Conservation (phyloP, 75 land plant species). For the Adiantum capillusveneris region DNA sequence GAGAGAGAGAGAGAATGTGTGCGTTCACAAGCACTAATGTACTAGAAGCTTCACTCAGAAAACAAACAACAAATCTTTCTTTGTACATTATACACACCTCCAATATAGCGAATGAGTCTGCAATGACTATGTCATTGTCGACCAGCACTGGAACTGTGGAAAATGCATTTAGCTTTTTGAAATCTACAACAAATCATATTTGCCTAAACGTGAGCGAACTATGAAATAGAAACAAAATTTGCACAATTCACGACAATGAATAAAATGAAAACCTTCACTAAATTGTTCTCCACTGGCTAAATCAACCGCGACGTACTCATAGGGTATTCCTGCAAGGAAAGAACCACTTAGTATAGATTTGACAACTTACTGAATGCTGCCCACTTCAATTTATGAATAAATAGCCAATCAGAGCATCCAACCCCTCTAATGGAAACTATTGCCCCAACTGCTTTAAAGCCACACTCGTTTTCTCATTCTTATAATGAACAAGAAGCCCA, state of each 20-base stretch:
- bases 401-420: too few relatives aligned
- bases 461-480: too few relatives aligned
- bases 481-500: too few relatives aligned
- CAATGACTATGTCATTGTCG: slow-evolving; percentile 33
- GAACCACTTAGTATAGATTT: not conserved
- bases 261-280: slow-evolving; percentile 29
- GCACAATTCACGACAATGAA: not conserved
- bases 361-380: too few relatives aligned
- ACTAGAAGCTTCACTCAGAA: too few relatives aligned
- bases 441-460: too few relatives aligned
- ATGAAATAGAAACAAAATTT: not conserved
- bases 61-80: too few relatives aligned
- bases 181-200: slow-evolving; percentile 23
- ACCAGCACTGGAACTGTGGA: slow-evolving; percentile 45
- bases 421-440: too few relatives aligned
- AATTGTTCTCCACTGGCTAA: slow-evolving; percentile 45
- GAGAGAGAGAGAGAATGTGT: too few relatives aligned
- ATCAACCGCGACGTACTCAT: slow-evolving; percentile 56
- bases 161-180: slow-evolving; percentile 42
- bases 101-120: slow-evolving; percentile 59
- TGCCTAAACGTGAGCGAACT: not conserved
- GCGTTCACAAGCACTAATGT: too few relatives aligned
- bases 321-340: slow-evolving; percentile 30
- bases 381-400: too few relatives aligned
- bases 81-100: slow-evolving; percentile 31